A percentile compares a stretch with the other conserved stretches of the same genome.
Evolutionary conservation across 1,284 basidiomycete genomes (phyloP).

Genomic region (Amylostereum chailletii): DNA sequence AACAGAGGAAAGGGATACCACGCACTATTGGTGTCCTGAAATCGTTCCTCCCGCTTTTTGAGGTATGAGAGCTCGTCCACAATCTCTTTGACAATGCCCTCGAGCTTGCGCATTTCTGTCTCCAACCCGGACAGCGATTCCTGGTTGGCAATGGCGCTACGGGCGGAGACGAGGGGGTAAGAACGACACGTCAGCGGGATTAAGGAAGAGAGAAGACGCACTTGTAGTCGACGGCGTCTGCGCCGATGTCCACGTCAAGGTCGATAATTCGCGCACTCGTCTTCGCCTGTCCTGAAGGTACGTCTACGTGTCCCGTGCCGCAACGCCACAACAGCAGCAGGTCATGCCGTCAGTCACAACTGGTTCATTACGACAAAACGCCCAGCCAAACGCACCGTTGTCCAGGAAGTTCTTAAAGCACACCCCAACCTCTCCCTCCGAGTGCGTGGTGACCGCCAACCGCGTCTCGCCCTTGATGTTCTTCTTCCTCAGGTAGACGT

Average conservation of each 20-base stretch:
- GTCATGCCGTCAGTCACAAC: background rate
- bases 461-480: constrained; percentile 87
- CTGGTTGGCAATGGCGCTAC: constrained; percentile 95
- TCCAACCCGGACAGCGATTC: constrained; percentile 94
- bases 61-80: constrained; percentile 92
- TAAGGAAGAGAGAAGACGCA: constrained; percentile 29
- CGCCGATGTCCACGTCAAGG: constrained; percentile 95
- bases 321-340: background rate
- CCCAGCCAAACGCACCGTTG: constrained; percentile 42
- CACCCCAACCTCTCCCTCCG: constrained; percentile 90
- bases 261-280: constrained; percentile 69
- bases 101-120: constrained; percentile 96
- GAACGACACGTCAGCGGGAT: background rate
- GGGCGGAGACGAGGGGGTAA: constrained; percentile 1
- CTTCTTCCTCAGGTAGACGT: constrained; percentile 88
- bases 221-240: constrained; percentile 99
- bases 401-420: constrained; percentile 84
- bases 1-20: constrained; percentile 12
- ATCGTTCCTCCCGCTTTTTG: constrained; percentile 81
- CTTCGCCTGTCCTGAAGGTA: constrained; percentile 33
- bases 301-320: constrained; percentile 23
- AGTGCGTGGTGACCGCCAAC: constrained; percentile 90
- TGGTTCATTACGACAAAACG: background rate
- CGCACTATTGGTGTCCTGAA: constrained; percentile 89
- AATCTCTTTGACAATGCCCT: constrained; percentile 90